These are phyloP conservation scores for Omphalotus guepiniiformis DNA, from an alignment of 768 basidiomycete species.

Conservation along the genomic window DNA sequence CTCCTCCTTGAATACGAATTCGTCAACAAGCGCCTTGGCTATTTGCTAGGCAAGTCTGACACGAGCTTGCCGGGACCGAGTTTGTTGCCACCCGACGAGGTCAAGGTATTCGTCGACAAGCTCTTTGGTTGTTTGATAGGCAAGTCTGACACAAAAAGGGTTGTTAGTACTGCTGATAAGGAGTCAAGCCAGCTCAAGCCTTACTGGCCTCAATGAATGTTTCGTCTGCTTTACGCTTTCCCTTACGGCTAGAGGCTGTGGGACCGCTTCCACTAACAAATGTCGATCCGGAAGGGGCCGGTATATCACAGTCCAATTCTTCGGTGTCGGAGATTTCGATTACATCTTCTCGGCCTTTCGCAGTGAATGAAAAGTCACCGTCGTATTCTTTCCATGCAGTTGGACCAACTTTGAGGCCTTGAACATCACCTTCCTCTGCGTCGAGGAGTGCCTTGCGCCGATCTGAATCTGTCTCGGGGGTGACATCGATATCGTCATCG, in stretches of 20 bases:
- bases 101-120: neutral
- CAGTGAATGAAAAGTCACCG: conserved; percentile 46
- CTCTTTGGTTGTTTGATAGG: neutral
- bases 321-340: conserved; percentile 16
- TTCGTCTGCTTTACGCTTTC: neutral
- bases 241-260: neutral
- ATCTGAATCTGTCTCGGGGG: conserved; percentile 39
- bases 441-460: conserved; percentile 50
- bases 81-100: neutral
- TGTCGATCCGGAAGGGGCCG: conserved; percentile 32
- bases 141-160: neutral
- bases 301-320: conserved; percentile 15
- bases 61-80: too few species aligned
- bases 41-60: too few species aligned
- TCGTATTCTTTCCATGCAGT: conserved; percentile 40
- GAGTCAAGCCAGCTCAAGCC: neutral
- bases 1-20: too few species aligned
- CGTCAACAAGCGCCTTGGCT: too few species aligned
- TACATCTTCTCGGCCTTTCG: conserved; percentile 3
- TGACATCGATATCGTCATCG: conserved; percentile 32
- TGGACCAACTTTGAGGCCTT: conserved; percentile 31
- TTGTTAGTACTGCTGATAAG: neutral
- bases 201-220: neutral
- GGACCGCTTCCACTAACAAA: conserved; percentile 15
- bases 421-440: conserved; percentile 39